phyloP scores from a whole-genome alignment of 192 early-diverging fungal genomes.

The Funneliformis mosseae region DNA sequence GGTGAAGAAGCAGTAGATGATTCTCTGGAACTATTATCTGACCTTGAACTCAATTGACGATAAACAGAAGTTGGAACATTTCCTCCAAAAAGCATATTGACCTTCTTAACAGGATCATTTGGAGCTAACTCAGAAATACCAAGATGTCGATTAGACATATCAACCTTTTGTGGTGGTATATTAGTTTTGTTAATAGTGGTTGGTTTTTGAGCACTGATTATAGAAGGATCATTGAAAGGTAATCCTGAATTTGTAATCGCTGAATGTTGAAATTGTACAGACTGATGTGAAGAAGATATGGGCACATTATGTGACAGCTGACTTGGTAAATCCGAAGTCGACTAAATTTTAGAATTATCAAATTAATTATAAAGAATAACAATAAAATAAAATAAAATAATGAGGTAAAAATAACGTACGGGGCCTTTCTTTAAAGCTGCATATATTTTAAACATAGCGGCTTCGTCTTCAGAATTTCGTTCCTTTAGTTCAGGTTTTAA shows the following conservation, averaged over 20 bases:
- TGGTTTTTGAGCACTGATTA: constrained; percentile 29
- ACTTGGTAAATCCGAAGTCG: background rate
- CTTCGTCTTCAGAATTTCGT: constrained; percentile 45
- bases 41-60: constrained; percentile 58
- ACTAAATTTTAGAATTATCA: background rate
- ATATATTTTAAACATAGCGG: constrained; percentile 56
- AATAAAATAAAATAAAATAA: background rate
- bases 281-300: background rate
- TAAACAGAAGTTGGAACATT: constrained; percentile 62
- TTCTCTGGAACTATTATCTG: constrained; percentile 40
- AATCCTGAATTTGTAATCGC: constrained; percentile 18
- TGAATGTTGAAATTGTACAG: background rate
- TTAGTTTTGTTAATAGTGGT: background rate
- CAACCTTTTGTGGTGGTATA: constrained; percentile 22
- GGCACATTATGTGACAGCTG: constrained; percentile 2
- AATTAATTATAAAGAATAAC: background rate
- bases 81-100: constrained; percentile 45
- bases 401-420: constrained; percentile 23
- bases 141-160: constrained; percentile 4
- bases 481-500: constrained; percentile 12
- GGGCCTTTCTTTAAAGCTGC: constrained; percentile 57
- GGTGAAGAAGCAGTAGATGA: constrained; percentile 31
- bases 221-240: constrained; percentile 33
- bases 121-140: constrained; percentile 17
- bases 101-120: constrained; percentile 21